Conservation (phyloP, 2,329 filamentous ascomycete species). For the Diatrype stigma region DNA sequence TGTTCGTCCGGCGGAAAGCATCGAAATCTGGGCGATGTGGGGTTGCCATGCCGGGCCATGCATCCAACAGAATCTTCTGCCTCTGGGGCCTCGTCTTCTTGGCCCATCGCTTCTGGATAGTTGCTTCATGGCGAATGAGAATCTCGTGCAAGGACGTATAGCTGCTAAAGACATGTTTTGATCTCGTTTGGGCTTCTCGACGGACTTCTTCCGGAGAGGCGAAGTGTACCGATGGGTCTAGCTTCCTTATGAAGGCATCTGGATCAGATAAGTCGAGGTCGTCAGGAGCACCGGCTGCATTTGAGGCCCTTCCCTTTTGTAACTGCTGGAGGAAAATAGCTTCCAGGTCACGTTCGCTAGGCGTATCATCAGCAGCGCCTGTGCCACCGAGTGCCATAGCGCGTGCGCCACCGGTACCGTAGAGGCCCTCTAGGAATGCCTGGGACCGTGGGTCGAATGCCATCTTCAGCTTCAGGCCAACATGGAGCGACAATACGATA, state of each 20-base stretch:
- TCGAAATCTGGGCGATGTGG: slow-evolving; percentile 5
- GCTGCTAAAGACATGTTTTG: neutral
- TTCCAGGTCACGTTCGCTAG: no score
- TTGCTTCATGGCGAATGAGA: slow-evolving; percentile 3
- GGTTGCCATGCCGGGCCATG: slow-evolving; percentile 5
- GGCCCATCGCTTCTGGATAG: slow-evolving; percentile 2
- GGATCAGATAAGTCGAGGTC: neutral
- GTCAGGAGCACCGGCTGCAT: no score
- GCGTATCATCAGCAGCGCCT: no score
- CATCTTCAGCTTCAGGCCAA: no score
- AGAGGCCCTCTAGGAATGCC: no score
- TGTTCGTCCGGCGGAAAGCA: neutral
- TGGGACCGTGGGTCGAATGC: no score
- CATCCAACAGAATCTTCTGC: slow-evolving; percentile 3
- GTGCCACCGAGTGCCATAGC: no score
- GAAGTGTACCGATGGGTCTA: neutral
- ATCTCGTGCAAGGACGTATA: neutral
- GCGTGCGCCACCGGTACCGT: no score
- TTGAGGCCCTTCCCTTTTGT: no score
- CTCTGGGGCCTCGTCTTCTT: slow-evolving; percentile 4
- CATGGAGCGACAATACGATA: no score
- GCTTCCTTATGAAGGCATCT: neutral
- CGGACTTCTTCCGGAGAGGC: neutral
- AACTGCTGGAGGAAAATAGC: no score
- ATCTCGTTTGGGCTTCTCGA: neutral